Base-by-base conservation (phyloP, 257 asterid species). In the Solanum infundibuliforme region DNA sequence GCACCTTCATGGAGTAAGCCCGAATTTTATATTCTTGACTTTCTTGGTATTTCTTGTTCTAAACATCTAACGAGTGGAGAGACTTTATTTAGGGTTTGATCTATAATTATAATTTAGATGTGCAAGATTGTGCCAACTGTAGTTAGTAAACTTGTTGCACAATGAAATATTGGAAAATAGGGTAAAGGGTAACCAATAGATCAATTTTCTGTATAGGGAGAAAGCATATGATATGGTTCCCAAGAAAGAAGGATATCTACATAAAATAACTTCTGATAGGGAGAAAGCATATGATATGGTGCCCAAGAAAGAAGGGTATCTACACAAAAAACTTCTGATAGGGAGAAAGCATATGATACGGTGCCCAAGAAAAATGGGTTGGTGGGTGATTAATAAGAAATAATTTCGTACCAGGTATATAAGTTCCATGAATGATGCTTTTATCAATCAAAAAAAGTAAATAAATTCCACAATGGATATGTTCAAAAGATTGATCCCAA, bases 1-100 rank as follows among this genome's bases (percentile, higher is more conserved):
- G 97, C 99, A 96, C 92, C 85, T 96, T 85, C 99, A 95, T 88
- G 92, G 93, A 85, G 98, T 95, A 94, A 88, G 95, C 20, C 36
- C 83, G n/a, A 36, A 74, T 46, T 62, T 87, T 35, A 31, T 16
- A 7, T 71, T 12, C 86, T 83, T 32, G 36, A 83, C 8, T 25
- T 87, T 21, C 1, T 39, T 77, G 7, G 9, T 52, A 38, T 14
- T 16, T 35, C 65, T 48, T 10, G 55, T 46, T 55, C 8, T 23
- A 12, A 75, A 76, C 25, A 25, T 20, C 13, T 43, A 79, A 43
- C 38, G 29, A 43, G 36, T 7, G 25, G 38, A 79, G 65, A 41
- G 29, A 41, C 16, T n/a, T 4, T 43, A 41, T 31, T 79, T 25
- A 12, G 65, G 65, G n/a, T 41, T 43, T 25, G 65, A 27, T 41